Evolutionary conservation across 441 rosid genomes (phyloP).

Genomic region (Eruca vesicaria): DNA sequence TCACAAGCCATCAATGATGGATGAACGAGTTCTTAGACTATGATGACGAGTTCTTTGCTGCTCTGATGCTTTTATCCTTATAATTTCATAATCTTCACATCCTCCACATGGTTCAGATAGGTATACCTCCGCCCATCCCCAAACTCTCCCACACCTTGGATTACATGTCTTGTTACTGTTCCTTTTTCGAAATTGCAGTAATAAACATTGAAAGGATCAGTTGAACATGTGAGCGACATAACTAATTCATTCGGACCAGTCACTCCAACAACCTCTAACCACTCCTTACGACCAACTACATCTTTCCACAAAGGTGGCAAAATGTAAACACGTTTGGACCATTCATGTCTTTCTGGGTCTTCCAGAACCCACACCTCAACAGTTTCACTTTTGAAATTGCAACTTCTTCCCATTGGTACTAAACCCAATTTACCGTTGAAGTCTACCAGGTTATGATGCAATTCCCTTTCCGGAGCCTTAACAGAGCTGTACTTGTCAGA

Average conservation of each 20-base stretch:
- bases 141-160: not conserved
- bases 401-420: not conserved
- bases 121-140: not conserved
- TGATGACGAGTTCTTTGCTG: not conserved
- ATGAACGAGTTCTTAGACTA: too few relatives aligned
- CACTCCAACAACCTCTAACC: not conserved
- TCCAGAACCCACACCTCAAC: not conserved
- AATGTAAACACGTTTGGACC: not conserved
- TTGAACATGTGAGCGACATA: not conserved
- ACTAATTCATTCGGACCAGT: not conserved
- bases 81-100: not conserved
- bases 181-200: not conserved
- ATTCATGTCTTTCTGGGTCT: not conserved
- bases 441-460: not conserved
- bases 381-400: not conserved
- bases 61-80: not conserved
- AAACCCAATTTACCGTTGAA: not conserved
- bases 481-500: not conserved
- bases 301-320: not conserved
- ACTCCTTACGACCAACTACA: not conserved
- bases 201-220: not conserved
- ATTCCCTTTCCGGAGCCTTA: not conserved
- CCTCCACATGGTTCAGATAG: not conserved
- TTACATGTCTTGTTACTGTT: not conserved
- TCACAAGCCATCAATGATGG: too few relatives aligned